Base-by-base conservation (phyloP, 2,329 filamentous ascomycete genomes). In the Fusarium pilosicola region DNA sequence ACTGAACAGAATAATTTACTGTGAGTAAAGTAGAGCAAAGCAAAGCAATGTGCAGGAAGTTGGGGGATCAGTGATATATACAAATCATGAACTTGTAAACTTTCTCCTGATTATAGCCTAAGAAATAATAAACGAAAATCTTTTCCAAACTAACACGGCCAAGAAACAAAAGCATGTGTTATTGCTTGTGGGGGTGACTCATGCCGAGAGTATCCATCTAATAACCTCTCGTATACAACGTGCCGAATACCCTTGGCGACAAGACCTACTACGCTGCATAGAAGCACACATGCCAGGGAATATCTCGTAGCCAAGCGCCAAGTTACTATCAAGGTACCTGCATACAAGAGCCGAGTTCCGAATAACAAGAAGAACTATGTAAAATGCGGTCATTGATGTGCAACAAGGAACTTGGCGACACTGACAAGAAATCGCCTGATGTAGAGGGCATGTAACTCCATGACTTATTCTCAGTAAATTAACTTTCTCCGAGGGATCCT, bases 311-410 rank as follows among this genome's bases (percentile, higher is more conserved):
- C 42, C 42, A 59, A 51, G 56, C 24, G 24, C 32, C 12, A 36
- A 38, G 18, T 34, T n/a, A 18, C 30, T 46, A 48, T 14, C 18
- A 24, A 18, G 42, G 24, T 51, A 38, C 24, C 32, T 59, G 42
- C 32, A 30, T 48, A 28, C 22, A 36, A 59, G 42, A 59, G 56
- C 56, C 56, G 56, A 51, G 56, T 59, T 51, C 42, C 56, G 56
- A 51, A n/a, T 20, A 34, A 24, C 22, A 24, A 55, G 26, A 14
- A 2, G 14, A 13, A 30, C 20, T 49, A 36, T 48, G 5, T 22
- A 4, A 13, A n/a, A 36, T 49, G 26, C 4, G 20, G 30, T 20
- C 9, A 28, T 58, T 49, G n/a, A 18, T 58, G 22, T 48, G n/a
- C n/a, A 34, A 13, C 6, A 6, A 2, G 2, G 24, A 30, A 59